These are phyloP conservation scores for Quercus robur DNA, from an alignment of 306 rosid genomes.

Conservation along the genomic window DNA sequence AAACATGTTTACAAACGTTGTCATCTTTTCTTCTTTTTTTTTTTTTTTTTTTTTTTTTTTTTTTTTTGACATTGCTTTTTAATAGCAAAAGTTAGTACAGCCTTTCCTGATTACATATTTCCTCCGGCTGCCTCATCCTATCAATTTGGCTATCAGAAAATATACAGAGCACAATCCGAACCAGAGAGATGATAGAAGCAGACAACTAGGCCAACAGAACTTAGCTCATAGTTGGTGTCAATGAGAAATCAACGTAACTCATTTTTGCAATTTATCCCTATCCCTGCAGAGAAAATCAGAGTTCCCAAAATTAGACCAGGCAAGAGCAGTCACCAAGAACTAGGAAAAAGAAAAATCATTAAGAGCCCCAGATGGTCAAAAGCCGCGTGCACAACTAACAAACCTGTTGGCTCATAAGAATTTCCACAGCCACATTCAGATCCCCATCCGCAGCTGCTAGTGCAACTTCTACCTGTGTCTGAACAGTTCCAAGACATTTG, in stretches of 20 bases:
- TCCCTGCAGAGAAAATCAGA: conserved; percentile 42
- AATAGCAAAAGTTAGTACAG: background rate
- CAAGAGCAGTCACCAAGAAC: background rate
- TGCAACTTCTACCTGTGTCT: conserved; percentile 99
- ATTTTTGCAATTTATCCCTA: conserved; percentile 40
- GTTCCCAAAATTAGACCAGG: background rate
- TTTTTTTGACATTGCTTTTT: no score
- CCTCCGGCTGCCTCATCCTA: background rate
- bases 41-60: background rate
- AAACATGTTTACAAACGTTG: background rate
- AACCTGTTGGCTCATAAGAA: conserved; percentile 98
- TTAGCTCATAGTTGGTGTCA: background rate
- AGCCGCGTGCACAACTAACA: background rate
- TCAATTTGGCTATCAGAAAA: background rate
- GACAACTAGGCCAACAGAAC: background rate
- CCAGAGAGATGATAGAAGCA: background rate
- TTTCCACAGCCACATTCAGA: conserved; percentile 85
- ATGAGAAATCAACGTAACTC: background rate
- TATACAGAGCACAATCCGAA: background rate
- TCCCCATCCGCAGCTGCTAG: conserved; percentile 98
- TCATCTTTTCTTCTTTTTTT: background rate
- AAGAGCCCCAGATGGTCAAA: background rate
- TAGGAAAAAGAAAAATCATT: background rate
- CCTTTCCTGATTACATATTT: background rate
- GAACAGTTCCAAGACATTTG: conserved; percentile 30